Base-by-base conservation (phyloP, 176 grass and related monocot species). In the Urochloa ruziziensis region DNA sequence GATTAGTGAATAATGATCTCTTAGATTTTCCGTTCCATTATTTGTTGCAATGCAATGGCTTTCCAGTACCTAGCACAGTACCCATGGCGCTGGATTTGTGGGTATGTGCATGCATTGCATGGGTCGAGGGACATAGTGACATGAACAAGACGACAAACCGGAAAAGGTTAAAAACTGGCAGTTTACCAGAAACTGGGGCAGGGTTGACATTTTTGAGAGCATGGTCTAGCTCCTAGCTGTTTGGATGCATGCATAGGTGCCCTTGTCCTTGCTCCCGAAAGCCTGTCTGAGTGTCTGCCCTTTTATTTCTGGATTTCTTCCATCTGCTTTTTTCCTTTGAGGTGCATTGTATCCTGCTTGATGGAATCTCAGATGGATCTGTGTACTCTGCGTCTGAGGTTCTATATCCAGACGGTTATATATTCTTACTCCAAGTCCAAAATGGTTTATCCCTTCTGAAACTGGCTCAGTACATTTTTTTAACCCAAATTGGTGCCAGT, bases 121-220 rank as follows among this genome's bases (percentile, higher is more conserved):
- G 80, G 67, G 25, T 30, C 36, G 34, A 49, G 61, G 17, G 44
- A n/a, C 46, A 63, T 56, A 13, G 47, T 72, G 78, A 82, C 88
- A 90, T 27, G 7, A 57, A 77, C n/a, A 90, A 82, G 32, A 82
- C 16, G 88, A 86, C 83, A 82, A 78, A 5, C 10, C 3, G 19
- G 83, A 90, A 86, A 90, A 73, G 56, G 48, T 59, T 82, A 64
- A 86, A 86, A 67, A 58, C 48, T 78, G 29, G 72, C 61, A 52
- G 16, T 2, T 33, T 51, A 58, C 86, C 76, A 72, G 80, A 43
- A 66, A 44, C 59, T 56, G 77, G 23, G 46, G 37, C 25, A 77
- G 56, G 83, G 88, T 90, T 90, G 88, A 90, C 88, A 86, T 86
- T 51, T 59, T n/a, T 59, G 30, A 62, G 24, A 72, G 58, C 78